These are phyloP conservation scores for Maudiozyma humilis DNA, from an alignment of 1,139 yeast genomes.

Conservation along the genomic window DNA sequence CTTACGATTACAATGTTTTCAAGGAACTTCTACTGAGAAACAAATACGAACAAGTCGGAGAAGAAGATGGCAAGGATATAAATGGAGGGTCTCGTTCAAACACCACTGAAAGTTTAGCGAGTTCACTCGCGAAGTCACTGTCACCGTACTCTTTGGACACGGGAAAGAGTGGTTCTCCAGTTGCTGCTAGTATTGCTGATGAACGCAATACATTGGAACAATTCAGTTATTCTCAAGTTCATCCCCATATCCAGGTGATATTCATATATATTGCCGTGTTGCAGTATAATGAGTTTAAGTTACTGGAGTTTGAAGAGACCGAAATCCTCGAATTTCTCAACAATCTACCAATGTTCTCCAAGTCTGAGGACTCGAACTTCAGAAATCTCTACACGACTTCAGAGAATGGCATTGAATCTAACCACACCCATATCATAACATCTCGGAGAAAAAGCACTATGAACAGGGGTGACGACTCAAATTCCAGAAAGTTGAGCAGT, in stretches of 20 bases:
- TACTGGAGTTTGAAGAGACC: slow-evolving; percentile 81
- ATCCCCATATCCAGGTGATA: slow-evolving; percentile 70
- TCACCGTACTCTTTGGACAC: not conserved
- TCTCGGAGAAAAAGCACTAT: slow-evolving; percentile 2
- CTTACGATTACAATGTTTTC: slow-evolving; percentile 25
- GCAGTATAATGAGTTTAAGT: slow-evolving; percentile 68
- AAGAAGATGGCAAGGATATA: not conserved
- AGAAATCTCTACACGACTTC: slow-evolving; percentile 17
- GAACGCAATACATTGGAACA: slow-evolving; percentile 11
- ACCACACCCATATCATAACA: not conserved
- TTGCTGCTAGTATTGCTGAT: slow-evolving; percentile 6
- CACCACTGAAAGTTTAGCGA: not conserved
- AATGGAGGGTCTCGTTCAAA: not conserved
- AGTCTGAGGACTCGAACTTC: slow-evolving; percentile 28
- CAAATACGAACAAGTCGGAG: slow-evolving; percentile 14
- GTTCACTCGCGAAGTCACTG: not conserved
- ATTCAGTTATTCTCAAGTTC: slow-evolving; percentile 58
- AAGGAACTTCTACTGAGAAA: slow-evolving; percentile 26
- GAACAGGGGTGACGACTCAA: not conserved
- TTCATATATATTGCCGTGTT: slow-evolving; percentile 73
- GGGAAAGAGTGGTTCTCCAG: not conserved
- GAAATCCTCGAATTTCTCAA: slow-evolving; percentile 77
- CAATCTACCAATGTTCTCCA: slow-evolving; percentile 37
- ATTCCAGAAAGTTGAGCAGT: not conserved
- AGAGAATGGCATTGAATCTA: not conserved